Base-by-base conservation (phyloP, 2,329 filamentous ascomycete genomes). In the Nothophaeocryptopus gaeumannii region DNA sequence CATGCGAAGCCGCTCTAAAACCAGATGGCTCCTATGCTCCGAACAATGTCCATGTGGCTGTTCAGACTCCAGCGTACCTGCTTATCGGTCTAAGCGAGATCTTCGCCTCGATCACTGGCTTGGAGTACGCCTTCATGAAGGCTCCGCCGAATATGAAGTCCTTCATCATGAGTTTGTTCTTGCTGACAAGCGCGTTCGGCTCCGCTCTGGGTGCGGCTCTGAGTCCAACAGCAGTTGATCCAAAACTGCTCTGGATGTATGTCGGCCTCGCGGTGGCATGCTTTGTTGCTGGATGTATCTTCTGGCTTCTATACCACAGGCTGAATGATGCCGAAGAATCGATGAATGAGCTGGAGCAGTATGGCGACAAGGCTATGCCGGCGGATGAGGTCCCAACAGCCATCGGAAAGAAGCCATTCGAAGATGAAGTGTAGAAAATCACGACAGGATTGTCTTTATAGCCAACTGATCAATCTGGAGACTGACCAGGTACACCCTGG, bases 181-280 rank as follows among this genome's bases (percentile, higher is more conserved):
- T 65, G 29, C 70, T 74, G 31, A 71, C 73, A 40, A 73, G 72
- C 15, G 80, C 80, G 1, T 72, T 79, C 37, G 79, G 78, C 2
- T 75, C 79, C 3, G 78, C 77, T 30, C 68, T 88, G 29, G 81
- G 80, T 1, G 78, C 83, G 54, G 76, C 81, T 2, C 69, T 87
- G n/a, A 77, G 80, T 5, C 80, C 82, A 0, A 67, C 75, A 13
- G 78, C 81, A 10, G 76, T 76, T 51, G 80, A 88, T 64, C 84
- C 84, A 15, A 74, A 81, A 55, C 74, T 85, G 58, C 62, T 83
- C 46, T 85, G 82, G 81, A 77, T 86, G 73, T 61, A 61, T 31
- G 29, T 44, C 14, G 53, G 53, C 7, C 48, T 61, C 12, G 51
- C 51, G 2, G 51, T 45, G 10, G 45, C 50, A 9, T 54, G 51